Conservation (phyloP, 257 asterid genomes). For the Jacaranda mimosifolia region DNA sequence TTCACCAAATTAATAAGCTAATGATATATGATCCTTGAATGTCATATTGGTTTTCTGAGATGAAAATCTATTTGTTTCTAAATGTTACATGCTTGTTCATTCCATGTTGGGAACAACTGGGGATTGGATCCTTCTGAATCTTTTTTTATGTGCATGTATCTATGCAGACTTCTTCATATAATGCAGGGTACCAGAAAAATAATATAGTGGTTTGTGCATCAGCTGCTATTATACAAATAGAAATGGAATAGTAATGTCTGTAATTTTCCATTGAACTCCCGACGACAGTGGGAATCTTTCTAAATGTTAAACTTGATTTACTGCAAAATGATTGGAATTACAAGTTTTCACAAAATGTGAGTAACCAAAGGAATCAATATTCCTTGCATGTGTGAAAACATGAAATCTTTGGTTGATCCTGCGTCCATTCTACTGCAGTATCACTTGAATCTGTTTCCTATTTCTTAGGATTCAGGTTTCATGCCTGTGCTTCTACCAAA, state of each 20-base stretch:
- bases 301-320: conserved; percentile 6
- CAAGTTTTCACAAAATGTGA: background rate
- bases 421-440: conserved; percentile 9
- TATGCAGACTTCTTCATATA: background rate
- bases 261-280: background rate
- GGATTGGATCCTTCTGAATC: conserved; percentile 12
- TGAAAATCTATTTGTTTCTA: conserved; percentile 15
- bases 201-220: background rate
- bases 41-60: background rate
- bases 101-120: background rate
- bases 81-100: background rate
- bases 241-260: background rate
- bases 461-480: background rate
- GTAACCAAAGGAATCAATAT: conserved; percentile 2
- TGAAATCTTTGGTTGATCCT: conserved; percentile 9
- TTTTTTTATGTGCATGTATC: background rate
- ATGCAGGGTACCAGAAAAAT: background rate
- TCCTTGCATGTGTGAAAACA: background rate
- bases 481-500: background rate
- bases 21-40: background rate
- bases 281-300: background rate
- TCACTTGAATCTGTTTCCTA: conserved; percentile 14
- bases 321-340: background rate
- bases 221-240: background rate
- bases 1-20: background rate